phyloP scores from a whole-genome alignment of 148 eudicot genomes.

The Chenopodium quinoa region DNA sequence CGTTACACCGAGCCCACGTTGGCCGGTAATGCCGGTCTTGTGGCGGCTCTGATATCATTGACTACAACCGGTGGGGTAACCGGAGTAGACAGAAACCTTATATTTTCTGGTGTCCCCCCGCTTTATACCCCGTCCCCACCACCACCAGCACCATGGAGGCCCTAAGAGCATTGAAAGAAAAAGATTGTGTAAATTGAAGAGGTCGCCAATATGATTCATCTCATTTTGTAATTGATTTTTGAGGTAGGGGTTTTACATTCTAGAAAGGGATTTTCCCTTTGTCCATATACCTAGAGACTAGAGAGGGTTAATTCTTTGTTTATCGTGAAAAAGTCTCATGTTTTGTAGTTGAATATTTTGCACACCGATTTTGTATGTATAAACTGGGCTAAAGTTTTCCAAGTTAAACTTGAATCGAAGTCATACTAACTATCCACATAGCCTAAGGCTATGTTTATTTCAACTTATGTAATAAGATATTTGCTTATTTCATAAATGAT shows the following conservation, averaged over 20 bases:
- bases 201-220: not conserved
- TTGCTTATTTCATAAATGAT: no score
- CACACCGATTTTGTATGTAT: not conserved
- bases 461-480: no score
- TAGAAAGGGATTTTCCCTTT: slow-evolving; percentile 8
- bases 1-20: slow-evolving; percentile 69
- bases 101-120: slow-evolving; percentile 73
- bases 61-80: slow-evolving; percentile 38
- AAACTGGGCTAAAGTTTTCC: not conserved
- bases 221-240: not conserved
- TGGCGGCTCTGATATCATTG: slow-evolving; percentile 71
- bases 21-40: slow-evolving; percentile 85
- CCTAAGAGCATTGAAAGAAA: not conserved
- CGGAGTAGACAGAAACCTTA: slow-evolving; percentile 58
- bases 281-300: not conserved
- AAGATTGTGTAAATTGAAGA: not conserved
- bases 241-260: not conserved
- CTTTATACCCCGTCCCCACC: slow-evolving; percentile 39
- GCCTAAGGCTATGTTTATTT: no score
- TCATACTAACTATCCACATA: no score
- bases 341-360: not conserved
- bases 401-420: not conserved
- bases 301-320: not conserved
- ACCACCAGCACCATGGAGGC: slow-evolving; percentile 36
- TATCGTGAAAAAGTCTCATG: not conserved